phyloP scores from a whole-genome alignment of 2,329 filamentous ascomycete species.

The Verticillium nonalfalfae region DNA sequence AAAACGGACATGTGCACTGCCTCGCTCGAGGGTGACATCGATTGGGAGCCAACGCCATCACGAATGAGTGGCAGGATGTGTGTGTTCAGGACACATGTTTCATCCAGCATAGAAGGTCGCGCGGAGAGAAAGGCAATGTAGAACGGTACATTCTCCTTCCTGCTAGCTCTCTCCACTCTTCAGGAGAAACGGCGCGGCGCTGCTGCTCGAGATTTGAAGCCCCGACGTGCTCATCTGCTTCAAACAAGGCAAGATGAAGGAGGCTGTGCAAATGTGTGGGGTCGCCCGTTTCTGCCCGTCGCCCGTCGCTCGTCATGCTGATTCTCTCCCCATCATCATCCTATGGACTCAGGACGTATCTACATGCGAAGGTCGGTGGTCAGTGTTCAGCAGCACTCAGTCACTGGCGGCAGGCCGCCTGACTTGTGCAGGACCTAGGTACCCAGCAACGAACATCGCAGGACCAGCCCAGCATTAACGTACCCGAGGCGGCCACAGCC shows the following conservation, averaged over 20 bases:
- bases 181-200: background rate
- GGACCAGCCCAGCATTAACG: background rate
- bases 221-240: slow-evolving; percentile 2
- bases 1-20: background rate
- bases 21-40: background rate
- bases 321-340: background rate
- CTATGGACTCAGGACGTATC: background rate
- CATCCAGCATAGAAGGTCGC: background rate
- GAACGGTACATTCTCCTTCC: background rate
- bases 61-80: background rate
- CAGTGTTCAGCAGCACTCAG: background rate
- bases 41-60: background rate
- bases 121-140: background rate
- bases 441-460: background rate
- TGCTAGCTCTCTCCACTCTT: background rate
- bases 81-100: slow-evolving; percentile 21
- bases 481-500: background rate
- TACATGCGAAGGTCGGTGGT: background rate
- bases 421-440: no score
- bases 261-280: slow-evolving; percentile 5
- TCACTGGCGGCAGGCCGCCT: no score
- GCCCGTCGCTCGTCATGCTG: background rate
- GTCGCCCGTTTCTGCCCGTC: background rate
- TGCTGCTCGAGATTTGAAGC: background rate
- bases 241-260: slow-evolving; percentile 3